A percentile compares a stretch with the other conserved stretches of the same genome.
phyloP scores from a whole-genome alignment of 768 basidiomycete genomes.

The Serendipita sp. region DNA sequence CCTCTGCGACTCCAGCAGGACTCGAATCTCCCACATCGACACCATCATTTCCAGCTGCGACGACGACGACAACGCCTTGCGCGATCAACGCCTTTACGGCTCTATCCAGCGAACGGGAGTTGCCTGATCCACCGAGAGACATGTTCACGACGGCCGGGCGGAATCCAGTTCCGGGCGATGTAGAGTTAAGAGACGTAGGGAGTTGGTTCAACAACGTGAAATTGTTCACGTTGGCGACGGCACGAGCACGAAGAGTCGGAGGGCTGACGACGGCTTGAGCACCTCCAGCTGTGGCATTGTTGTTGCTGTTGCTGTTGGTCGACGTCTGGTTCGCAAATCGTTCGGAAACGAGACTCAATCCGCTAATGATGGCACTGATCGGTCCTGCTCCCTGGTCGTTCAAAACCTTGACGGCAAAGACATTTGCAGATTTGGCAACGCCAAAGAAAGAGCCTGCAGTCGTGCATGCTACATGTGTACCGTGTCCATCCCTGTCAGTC shows the following conservation, averaged over 20 bases:
- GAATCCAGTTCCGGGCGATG: neutral
- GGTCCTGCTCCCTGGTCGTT: conserved; percentile 8
- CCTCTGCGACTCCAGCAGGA: neutral
- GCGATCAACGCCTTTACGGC: neutral
- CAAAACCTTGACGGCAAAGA: conserved; percentile 14
- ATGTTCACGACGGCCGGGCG: conserved; percentile 6
- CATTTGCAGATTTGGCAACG: conserved; percentile 13
- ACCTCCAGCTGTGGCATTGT: neutral
- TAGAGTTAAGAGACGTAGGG: neutral
- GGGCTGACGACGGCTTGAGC: neutral
- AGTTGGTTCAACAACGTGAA: conserved; percentile 2
- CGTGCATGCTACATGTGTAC: conserved; percentile 13
- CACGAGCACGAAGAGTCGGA: neutral
- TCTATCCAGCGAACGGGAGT: neutral
- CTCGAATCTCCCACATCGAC: conserved; percentile 2
- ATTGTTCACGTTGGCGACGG: neutral
- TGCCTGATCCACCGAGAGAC: neutral
- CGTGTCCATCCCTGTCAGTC: conserved; percentile 6
- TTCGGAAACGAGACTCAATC: neutral
- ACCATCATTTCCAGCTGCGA: conserved; percentile 7
- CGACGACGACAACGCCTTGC: conserved; percentile 3
- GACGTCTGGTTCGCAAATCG: neutral
- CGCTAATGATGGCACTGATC: conserved; percentile 4
- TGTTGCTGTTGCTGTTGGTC: neutral
- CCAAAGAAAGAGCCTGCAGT: conserved; percentile 12